A percentile compares a stretch with the other conserved stretches of the same genome.
Conservation (phyloP, 805 yeast genomes). For the Nakazawaea wickerhamii region DNA sequence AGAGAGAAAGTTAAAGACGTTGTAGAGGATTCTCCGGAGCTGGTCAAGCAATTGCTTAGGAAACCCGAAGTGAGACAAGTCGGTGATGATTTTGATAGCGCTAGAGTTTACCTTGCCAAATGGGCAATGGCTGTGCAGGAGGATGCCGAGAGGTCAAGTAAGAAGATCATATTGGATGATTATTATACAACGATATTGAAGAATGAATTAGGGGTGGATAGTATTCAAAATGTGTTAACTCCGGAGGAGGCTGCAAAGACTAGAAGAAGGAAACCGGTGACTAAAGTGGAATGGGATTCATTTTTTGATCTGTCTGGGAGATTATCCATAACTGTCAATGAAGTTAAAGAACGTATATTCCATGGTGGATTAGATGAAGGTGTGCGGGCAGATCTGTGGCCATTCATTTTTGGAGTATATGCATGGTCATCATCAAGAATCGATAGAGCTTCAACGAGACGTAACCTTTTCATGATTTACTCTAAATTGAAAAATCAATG, state of each 20-base stretch:
- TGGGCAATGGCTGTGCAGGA: slow-evolving; percentile 96
- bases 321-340: slow-evolving; percentile 64
- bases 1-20: slow-evolving; percentile 59
- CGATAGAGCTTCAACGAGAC: slow-evolving; percentile 57
- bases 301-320: slow-evolving; percentile 80
- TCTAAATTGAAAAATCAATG: slow-evolving; percentile 61
- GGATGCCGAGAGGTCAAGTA: slow-evolving; percentile 67
- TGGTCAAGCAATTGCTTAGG: slow-evolving; percentile 51
- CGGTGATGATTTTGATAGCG: slow-evolving; percentile 90
- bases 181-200: slow-evolving; percentile 49
- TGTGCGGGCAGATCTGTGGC: slow-evolving; percentile 76
- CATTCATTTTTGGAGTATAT: slow-evolving; percentile 72
- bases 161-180: slow-evolving; percentile 51
- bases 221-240: slow-evolving; percentile 40
- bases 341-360: slow-evolving; percentile 77
- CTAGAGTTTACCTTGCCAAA: slow-evolving; percentile 86
- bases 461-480: slow-evolving; percentile 48
- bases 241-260: slow-evolving; percentile 55
- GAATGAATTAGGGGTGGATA: slow-evolving; percentile 55
- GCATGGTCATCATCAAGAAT: slow-evolving; percentile 81
- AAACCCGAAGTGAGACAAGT: slow-evolving; percentile 78
- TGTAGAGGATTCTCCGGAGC: slow-evolving; percentile 51
- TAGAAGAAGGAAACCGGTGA: slow-evolving; percentile 64
- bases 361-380: slow-evolving; percentile 75
- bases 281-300: slow-evolving; percentile 72